These are phyloP conservation scores for Suillus ampliporus DNA, from an alignment of 768 basidiomycete species.

Conservation along the genomic window DNA sequence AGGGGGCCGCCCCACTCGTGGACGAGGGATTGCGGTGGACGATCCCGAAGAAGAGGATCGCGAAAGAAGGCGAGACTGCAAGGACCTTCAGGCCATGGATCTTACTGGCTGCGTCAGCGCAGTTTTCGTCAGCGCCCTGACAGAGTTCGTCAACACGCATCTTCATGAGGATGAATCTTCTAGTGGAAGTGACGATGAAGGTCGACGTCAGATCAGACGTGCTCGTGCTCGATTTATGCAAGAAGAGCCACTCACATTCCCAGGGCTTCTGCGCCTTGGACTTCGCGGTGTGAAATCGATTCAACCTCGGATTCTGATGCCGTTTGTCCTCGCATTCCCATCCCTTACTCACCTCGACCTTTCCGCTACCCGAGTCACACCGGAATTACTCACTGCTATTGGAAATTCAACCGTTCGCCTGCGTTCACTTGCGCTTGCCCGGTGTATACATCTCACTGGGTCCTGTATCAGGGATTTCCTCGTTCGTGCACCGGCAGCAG, in stretches of 20 bases:
- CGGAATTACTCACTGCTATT: conserved; percentile 74
- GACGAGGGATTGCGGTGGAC: conserved; percentile 55
- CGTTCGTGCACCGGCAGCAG: conserved; percentile 65
- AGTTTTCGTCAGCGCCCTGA: conserved; percentile 85
- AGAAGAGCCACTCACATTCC: conserved; percentile 65
- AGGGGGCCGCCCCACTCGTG: conserved; percentile 70
- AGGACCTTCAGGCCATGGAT: conserved; percentile 87
- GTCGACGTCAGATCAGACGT: conserved; percentile 34
- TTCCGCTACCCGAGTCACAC: conserved; percentile 82
- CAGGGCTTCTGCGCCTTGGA: conserved; percentile 77
- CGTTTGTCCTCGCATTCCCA: conserved; percentile 83
- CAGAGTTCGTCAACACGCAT: conserved; percentile 79
- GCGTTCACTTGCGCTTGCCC: conserved; percentile 79
- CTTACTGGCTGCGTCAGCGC: conserved; percentile 94
- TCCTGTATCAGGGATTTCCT: conserved; percentile 79
- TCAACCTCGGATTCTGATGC: conserved; percentile 65
- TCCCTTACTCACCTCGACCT: conserved; percentile 90
- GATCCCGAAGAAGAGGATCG: conserved; percentile 80
- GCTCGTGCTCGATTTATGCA: conserved; percentile 38
- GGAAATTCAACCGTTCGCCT: conserved; percentile 73
- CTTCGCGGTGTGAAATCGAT: conserved; percentile 84
- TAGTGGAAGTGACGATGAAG: conserved; percentile 50
- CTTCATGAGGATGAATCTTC: conserved; percentile 47
- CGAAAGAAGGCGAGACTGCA: conserved; percentile 74
- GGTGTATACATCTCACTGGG: conserved; percentile 85